Base-by-base conservation (phyloP, 495 filamentous ascomycete species). In the Gamarada debralockiae region DNA sequence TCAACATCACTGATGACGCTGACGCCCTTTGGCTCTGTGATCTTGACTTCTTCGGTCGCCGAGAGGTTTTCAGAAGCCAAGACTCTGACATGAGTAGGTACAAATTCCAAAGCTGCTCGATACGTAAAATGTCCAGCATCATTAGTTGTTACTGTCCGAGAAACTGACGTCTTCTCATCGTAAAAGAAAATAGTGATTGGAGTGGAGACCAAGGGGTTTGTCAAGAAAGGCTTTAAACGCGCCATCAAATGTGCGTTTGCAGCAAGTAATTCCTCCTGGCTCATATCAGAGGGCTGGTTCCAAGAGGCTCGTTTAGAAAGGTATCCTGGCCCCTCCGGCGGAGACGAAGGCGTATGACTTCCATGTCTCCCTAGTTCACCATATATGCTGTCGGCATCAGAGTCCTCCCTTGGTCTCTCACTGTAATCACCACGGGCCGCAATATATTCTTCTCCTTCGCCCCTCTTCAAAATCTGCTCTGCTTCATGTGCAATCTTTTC, bases 1-100 rank as follows among this genome's bases (percentile, higher is more conserved):
- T 99, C 93, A 53, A 99, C 92, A 60, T 99, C 93, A 63, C 90
- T 97, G 62, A 99, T 97, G 48, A 99, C 50, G 63, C 92, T 97
- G 56, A 99, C 77, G 20, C 93, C 93, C n/a, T 66, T 72, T 0
- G 87, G 78, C 48, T 95, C 86, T 15, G 86, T 88, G 23, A 96
- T 73, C 34, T 80, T 72, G 31, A 97, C 77, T 13, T 83, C 77
- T 55, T 90, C 84, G 0, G 83, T 85, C 7, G 81, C 82, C 9
- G 91, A 96, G 4, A 99, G 74, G 33, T 84, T 78, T 67, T 96
- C 91, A 15, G 84, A 93, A 12, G 90, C 93, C 18, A 97, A 70
- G 2, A 97, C 84, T 21, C 90, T 80, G 20, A 96, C 81, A 57
- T 96, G 83, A 0, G 90, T 97, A 0, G 93, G 93, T 3, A 95